Percentiles rank a stretch among this genome's conserved stretches.
Evolutionary conservation across 2,329 filamentous ascomycete species (phyloP).

Genomic region (Cladophialophora bantiana): DNA sequence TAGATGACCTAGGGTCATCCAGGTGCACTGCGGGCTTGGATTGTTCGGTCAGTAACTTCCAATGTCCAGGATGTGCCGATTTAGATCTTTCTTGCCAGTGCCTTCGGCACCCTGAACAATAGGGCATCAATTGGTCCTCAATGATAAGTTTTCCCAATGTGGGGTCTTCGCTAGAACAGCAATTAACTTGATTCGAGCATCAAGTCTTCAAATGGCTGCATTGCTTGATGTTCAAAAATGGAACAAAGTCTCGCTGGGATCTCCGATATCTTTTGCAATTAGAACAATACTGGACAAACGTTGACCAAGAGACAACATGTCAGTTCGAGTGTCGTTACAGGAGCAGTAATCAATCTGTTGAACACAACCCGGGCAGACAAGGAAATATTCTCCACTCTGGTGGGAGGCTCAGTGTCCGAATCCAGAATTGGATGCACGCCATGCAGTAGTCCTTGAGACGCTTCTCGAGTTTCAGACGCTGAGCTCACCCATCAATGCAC

Average conservation of each 20-base stretch:
- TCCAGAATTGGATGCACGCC: neutral
- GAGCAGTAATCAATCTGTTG: neutral
- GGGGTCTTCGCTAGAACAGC: neutral
- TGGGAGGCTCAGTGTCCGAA: neutral
- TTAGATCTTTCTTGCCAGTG: neutral
- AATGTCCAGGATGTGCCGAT: neutral
- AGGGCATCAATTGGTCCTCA: neutral
- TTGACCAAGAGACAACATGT: neutral
- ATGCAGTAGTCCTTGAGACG: too few species aligned
- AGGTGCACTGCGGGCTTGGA: neutral
- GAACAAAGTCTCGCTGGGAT: neutral
- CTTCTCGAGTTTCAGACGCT: too few species aligned
- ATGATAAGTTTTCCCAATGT: neutral
- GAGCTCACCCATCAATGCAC: too few species aligned
- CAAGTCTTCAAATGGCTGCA: neutral
- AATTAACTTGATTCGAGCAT: neutral
- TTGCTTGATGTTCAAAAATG: neutral
- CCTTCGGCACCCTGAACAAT: neutral
- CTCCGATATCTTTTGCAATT: neutral
- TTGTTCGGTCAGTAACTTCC: neutral
- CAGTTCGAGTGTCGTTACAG: neutral
- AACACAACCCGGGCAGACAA: neutral
- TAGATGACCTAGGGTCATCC: too few species aligned
- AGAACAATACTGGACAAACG: neutral
- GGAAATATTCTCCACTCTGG: neutral